phyloP scores from a whole-genome alignment of 805 yeast genomes.

The Nakazawaea peltata region DNA sequence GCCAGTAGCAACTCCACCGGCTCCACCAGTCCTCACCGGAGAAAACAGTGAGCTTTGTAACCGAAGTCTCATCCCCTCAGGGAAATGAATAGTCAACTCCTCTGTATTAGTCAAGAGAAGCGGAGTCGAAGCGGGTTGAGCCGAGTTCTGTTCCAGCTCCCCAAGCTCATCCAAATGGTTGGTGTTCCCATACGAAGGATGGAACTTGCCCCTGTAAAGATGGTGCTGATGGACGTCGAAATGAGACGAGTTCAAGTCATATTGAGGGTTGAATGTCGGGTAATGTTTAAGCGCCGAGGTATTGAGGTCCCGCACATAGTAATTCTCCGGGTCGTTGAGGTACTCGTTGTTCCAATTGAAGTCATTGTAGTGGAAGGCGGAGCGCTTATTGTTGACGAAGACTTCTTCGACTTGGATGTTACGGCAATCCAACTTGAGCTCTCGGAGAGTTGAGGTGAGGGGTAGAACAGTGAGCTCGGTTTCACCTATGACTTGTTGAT shows the following conservation, averaged over 20 bases:
- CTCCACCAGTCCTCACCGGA: constrained; percentile 26
- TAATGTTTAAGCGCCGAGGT: constrained; percentile 9
- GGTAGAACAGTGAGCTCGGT: constrained; percentile 85
- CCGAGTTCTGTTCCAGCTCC: constrained; percentile 17
- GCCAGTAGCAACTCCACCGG: too few relatives aligned
- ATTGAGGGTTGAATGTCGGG: constrained; percentile 17
- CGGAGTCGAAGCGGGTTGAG: constrained; percentile 14
- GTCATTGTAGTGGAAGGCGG: constrained; percentile 51
- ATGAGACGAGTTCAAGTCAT: constrained; percentile 34
- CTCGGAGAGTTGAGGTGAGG: constrained; percentile 44
- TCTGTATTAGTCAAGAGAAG: constrained; percentile 40
- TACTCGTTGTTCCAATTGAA: constrained; percentile 27
- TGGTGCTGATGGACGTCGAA: constrained; percentile 50
- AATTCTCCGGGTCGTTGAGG: constrained; percentile 21
- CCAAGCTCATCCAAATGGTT: constrained; percentile 21
- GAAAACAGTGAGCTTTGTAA: constrained; percentile 39
- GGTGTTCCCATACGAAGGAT: constrained; percentile 42
- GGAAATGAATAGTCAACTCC: constrained; percentile 56
- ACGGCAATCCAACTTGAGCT: constrained; percentile 71
- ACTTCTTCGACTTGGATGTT: constrained; percentile 61
- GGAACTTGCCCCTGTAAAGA: constrained; percentile 42
- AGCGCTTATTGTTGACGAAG: constrained; percentile 52
- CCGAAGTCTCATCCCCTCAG: constrained; percentile 56
- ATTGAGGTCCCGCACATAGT: constrained; percentile 18
- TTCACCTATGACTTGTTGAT: constrained; percentile 51